These are phyloP conservation scores for Coniella vitis DNA, from an alignment of 2,329 filamentous ascomycete genomes.

Conservation along the genomic window DNA sequence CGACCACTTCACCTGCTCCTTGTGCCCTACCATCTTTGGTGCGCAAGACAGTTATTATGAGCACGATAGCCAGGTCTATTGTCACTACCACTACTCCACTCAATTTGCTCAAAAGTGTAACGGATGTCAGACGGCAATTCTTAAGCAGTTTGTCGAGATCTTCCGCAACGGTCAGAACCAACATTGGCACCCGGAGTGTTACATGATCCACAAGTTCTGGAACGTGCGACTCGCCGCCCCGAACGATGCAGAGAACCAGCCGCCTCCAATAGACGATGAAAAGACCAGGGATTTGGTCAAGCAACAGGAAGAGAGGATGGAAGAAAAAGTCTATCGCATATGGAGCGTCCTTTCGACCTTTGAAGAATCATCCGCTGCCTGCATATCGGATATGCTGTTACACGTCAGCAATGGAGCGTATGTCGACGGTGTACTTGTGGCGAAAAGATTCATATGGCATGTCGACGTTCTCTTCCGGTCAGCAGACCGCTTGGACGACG, in stretches of 20 bases:
- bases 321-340: constrained; percentile 95
- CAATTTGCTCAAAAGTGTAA: constrained; percentile 95
- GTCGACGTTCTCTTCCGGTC: constrained; percentile 88
- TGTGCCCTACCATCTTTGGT: constrained; percentile 95
- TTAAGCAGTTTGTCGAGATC: constrained; percentile 99
- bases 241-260: constrained; percentile 38
- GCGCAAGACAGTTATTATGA: constrained; percentile 99
- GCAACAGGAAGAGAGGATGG: constrained; percentile 85
- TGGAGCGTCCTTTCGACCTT: constrained; percentile 97
- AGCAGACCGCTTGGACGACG: constrained; percentile 74
- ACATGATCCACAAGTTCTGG: constrained; percentile 99
- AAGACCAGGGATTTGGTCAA: constrained; percentile 70
- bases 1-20: constrained; percentile 96
- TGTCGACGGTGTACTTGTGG: constrained; percentile 87
- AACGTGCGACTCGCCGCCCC: constrained; percentile 77
- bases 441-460: constrained; percentile 93
- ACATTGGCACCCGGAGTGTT: constrained; percentile 98
- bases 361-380: constrained; percentile 94
- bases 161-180: constrained; percentile 97
- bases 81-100: constrained; percentile 97
- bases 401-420: constrained; percentile 98
- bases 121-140: constrained; percentile 91
- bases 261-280: constrained; percentile 40
- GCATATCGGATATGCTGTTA: constrained; percentile 97
- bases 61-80: constrained; percentile 92